Evolutionary conservation across 2,329 filamentous ascomycete genomes (phyloP).

Genomic region (Trichoderma atrobrunneum): DNA sequence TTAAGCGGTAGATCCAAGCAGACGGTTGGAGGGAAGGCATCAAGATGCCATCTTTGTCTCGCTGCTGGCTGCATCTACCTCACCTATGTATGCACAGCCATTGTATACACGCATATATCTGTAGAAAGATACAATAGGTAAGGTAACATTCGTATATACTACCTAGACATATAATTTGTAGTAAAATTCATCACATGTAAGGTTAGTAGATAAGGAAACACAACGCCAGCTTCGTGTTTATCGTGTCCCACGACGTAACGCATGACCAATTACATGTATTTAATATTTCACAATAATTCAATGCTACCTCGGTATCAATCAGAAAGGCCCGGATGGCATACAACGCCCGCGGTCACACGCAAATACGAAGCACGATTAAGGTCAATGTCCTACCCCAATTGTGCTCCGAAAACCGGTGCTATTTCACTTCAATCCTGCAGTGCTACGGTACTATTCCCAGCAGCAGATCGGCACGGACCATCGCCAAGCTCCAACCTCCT

Average conservation of each 20-base stretch:
- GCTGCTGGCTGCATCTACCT: not conserved
- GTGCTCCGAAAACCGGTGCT: not conserved
- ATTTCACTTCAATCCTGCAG: not conserved
- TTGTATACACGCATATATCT: not conserved
- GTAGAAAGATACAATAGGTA: not conserved
- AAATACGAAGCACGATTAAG: not conserved
- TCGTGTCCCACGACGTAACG: not conserved
- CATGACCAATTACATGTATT: not conserved
- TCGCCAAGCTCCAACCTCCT: not conserved
- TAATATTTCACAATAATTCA: not conserved
- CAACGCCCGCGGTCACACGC: not conserved
- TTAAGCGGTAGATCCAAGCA: constrained; percentile 36
- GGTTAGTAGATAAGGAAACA: not conserved
- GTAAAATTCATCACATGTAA: not conserved
- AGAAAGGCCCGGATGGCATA: not conserved
- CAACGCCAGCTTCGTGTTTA: not conserved
- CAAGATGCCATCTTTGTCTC: not conserved
- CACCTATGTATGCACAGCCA: not conserved
- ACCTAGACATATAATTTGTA: not conserved
- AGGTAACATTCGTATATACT: not conserved
- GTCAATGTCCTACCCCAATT: not conserved
- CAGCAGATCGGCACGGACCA: not conserved
- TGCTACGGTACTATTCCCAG: not conserved
- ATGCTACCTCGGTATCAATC: not conserved
- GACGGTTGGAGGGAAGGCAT: not conserved